Evolutionary conservation across 352 stramenopile species (phyloP), one percentile per base, ranked within the genome.

Genomic region (Phytophthora sp.): DNA sequence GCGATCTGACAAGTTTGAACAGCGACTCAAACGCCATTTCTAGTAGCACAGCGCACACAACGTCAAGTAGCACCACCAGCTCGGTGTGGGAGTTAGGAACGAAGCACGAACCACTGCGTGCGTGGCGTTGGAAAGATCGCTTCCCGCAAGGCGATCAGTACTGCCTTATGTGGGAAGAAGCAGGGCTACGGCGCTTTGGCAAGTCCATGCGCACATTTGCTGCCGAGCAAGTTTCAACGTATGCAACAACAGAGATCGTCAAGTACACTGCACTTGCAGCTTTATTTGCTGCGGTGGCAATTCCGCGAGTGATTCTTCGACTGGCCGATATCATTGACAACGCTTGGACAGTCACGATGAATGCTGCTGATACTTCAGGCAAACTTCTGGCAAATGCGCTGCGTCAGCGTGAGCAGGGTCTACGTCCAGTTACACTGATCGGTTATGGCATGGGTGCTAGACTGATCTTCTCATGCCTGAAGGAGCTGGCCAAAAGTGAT

Each of bases 361-460:
- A 88, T 34, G 63, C 69, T 12, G 79, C 88, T 0, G 82, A 94
- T 56, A 72, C 74, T 30, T 91, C 77, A 7, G 89, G 89, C 15
- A 89, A 87, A 50, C 53, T 95, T 3, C 51, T 97, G n/a, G 89
- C 89, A 2, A 74, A 77, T 35, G 77, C 75, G n/a, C 54, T 95
- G 15, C 70, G 77, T 1, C 72, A 78, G 18, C 79, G 80, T 17
- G 83, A 95, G 42, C 85, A 94, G 42, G 83, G 83, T 8, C 52
- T 95, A 6, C 85, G 88, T 21, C 92, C 92, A 0, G 91, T 97
- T 26, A 97, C 88, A 1, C 72, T 98, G 17, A 58, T 98, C 23
- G 92, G 91, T 0, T 97, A 97, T 41, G 88, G 86, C 13, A 95
- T 97, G 77, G 92, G 92, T 27, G 92, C 89, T 4, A 70, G 92